Evolutionary conservation across 176 grass and related monocot species (phyloP), one percentile per base, ranked within the genome.

Genomic region (Bothriochloa decipiens): DNA sequence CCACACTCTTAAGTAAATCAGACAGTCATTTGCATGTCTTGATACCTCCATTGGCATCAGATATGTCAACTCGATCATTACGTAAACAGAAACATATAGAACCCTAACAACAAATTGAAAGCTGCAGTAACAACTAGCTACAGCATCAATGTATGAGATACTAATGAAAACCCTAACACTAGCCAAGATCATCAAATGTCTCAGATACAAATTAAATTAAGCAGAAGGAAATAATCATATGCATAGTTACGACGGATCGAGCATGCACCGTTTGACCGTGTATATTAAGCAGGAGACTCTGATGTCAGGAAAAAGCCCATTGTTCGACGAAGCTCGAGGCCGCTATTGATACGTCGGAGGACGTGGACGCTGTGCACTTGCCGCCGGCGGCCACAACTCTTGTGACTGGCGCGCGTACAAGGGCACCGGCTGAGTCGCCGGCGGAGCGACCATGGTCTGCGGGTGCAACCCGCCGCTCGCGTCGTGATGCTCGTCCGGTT

Each of bases 321-420:
- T 49, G 13, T 17, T 60, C 8, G 22, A 50, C 47, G 12, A 53
- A 46, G 22, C 33, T 57, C 25, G 5, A 9, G 28, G 20, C 16
- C 49, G 20, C 70, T 85, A 75, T 68, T 80, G 49, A 75, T 85
- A 76, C 22, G 87, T 62, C 22, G 87, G 70, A 28, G 76, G 81
- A 46, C 81, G 70, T 46, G 69, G 70, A 1, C 70, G 61, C 57
- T 78, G 76, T 28, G 61, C 53, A 49, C 46, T 85, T 8, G 49
- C 75, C 62, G 14, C 13, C 94, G 53, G 6, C 28, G 52, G 7
- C 74, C 82, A 85, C 55, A 41, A 29, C 15, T 28, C 73, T 29
- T 86, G 69, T 3, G 60, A 79, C 74, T 89, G 86, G 66, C 37
- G n/a, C 16, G 35, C 74, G 50, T 78, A 41, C 7, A 33, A 37